A percentile compares a stretch with the other conserved stretches of the same genome.
Conservation (phyloP, 2,329 filamentous ascomycete species). For the Paraphoma chrysanthemicola region DNA sequence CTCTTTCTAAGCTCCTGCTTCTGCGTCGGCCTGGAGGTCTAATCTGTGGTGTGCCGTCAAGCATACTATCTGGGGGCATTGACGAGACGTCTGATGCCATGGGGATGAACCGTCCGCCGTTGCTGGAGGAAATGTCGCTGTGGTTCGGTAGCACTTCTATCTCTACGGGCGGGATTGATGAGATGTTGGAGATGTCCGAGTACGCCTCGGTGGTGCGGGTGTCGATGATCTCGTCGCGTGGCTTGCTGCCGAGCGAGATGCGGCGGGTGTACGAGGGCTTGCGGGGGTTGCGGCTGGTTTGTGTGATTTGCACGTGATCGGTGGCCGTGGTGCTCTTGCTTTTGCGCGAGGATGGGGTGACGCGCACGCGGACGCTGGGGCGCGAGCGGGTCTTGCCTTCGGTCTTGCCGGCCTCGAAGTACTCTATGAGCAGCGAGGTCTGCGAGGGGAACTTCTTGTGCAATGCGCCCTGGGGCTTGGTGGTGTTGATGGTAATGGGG, state of each 20-base stretch:
- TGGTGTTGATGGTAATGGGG: constrained; percentile 89
- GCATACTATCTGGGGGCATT: constrained; percentile 75
- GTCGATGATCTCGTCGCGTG: constrained; percentile 43
- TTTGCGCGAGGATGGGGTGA: constrained; percentile 73
- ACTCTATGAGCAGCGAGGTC: constrained; percentile 92
- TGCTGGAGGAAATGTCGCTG: constrained; percentile 70
- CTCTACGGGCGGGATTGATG: constrained; percentile 75
- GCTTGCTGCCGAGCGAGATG: constrained; percentile 66
- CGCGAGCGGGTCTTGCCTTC: constrained; percentile 68
- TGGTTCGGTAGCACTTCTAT: constrained; percentile 80
- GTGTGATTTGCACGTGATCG: constrained; percentile 87
- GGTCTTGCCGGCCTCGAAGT: constrained; percentile 83
- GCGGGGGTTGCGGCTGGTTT: constrained; percentile 71
- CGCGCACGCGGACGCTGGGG: constrained; percentile 80
- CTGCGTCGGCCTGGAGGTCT: constrained; percentile 55
- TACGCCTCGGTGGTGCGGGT: constrained; percentile 57
- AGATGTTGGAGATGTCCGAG: constrained; percentile 81
- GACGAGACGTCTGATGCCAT: constrained; percentile 85
- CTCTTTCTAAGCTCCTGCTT: constrained; percentile 59
- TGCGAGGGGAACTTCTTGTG: constrained; percentile 70
- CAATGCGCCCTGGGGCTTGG: constrained; percentile 65
- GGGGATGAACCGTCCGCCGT: constrained; percentile 69
- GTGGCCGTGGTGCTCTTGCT: constrained; percentile 58
- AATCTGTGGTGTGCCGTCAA: constrained; percentile 62
- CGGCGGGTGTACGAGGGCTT: constrained; percentile 74